Evolutionary conservation across 352 stramenopile species (phyloP), one percentile per base, ranked within the genome.

Genomic region (Bremia lactucae): DNA sequence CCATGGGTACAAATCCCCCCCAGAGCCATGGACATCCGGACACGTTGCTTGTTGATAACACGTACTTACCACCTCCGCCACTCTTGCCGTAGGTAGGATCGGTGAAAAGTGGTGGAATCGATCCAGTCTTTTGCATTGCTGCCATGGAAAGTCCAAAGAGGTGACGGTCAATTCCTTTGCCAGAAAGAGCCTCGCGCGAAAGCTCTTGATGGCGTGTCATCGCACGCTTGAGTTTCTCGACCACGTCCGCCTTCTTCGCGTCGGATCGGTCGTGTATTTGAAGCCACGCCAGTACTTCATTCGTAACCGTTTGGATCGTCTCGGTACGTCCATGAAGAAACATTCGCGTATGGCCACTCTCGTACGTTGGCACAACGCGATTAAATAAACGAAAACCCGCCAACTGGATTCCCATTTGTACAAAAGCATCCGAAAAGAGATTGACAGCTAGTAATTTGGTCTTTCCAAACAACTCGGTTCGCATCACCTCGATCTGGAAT

Each of bases 21-120:
- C 89, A 97, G 15, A 95, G 83, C 94, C 92, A 98, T 29, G 93
- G 76, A 40, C 97, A 96, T 2, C 84, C 76, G 21, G 93, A 94
- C 53, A 98, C 76, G 37, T 97, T 91, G 62, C 83, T 96, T 8
- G 92, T 97, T 18, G 81, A 96, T n/a, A 97, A 68, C 49, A 94
- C 79, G 68, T 95, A 97, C 56, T 87, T 84, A 18, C 74, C 74
- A 13, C 68, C 68, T 1, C 68, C 87, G 29, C 95, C 95, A 16
- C 72, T 82, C 29, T 83, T 81, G 24, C 56, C 42, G 47, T 92
- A 97, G 6, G 81, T 61, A 18, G 65, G 45, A 56, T 98, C 82
- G 6, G 56, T 79, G 51, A 92, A 96, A 4, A 98, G 31, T 22
- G 65, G 19, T 18, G 87, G 87, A 11, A 68, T 49, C 28, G 63